Conservation (phyloP, 768 basidiomycete species). For the Tricholoma matsutake region DNA sequence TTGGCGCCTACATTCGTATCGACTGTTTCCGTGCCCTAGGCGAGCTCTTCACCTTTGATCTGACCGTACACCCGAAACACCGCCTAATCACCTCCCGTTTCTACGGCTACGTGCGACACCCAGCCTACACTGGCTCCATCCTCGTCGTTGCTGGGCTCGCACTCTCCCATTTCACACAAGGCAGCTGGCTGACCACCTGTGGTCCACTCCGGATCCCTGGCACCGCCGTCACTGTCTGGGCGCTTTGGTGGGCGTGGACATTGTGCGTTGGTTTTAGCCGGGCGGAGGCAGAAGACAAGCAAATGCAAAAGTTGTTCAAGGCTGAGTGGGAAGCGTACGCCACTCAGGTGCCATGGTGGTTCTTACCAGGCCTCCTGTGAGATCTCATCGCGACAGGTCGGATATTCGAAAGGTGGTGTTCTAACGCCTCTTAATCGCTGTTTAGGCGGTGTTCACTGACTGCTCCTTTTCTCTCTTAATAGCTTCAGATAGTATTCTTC, state of each 20-base stretch:
- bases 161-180: slow-evolving; percentile 37
- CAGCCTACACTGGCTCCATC: slow-evolving; percentile 46
- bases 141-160: slow-evolving; percentile 39
- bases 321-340: slow-evolving; percentile 46
- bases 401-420: no score
- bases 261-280: slow-evolving; percentile 41
- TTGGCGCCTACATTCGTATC: slow-evolving; percentile 40
- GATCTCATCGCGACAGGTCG: background rate
- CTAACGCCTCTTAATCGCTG: no score
- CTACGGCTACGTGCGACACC: slow-evolving; percentile 47
- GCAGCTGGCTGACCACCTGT: slow-evolving; percentile 38
- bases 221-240: slow-evolving; percentile 25
- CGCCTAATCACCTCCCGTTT: slow-evolving; percentile 40
- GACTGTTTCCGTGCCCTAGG: slow-evolving; percentile 45
- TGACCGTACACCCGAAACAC: slow-evolving; percentile 42
- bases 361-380: slow-evolving; percentile 41
- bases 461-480: no score
- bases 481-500: no score
- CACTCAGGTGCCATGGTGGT: slow-evolving; percentile 40
- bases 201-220: slow-evolving; percentile 24
- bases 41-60: slow-evolving; percentile 46
- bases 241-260: slow-evolving; percentile 42
- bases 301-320: slow-evolving; percentile 41
- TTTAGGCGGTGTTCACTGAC: no score
- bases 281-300: slow-evolving; percentile 45